These are phyloP conservation scores for Candida endomychidarum DNA, from an alignment of 805 yeast species.

Conservation along the genomic window DNA sequence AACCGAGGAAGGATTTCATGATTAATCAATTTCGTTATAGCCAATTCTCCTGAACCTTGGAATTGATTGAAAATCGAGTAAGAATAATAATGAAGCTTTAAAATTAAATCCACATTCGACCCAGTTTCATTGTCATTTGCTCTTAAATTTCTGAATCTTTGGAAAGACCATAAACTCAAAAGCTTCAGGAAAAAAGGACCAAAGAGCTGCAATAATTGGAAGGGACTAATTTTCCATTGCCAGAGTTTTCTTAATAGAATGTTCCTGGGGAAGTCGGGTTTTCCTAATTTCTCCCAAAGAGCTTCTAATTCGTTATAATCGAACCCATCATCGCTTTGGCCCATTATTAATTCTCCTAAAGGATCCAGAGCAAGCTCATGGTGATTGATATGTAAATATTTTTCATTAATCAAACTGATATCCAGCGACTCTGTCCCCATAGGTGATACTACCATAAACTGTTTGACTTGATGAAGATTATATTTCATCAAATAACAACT, in stretches of 20 bases:
- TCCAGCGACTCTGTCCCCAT: constrained; percentile 45
- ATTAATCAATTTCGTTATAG: constrained; percentile 40
- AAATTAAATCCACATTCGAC: constrained; percentile 20
- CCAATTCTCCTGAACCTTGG: constrained; percentile 45
- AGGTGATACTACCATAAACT: constrained; percentile 36
- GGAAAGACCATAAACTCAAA: constrained; percentile 43
- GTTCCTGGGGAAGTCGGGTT: constrained; percentile 38
- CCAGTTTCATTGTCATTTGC: constrained; percentile 15
- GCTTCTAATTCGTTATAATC: constrained; percentile 17
- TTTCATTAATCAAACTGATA: constrained; percentile 32
- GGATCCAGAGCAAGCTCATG: constrained; percentile 38
- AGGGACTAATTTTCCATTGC: constrained; percentile 40
- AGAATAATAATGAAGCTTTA: constrained; percentile 40
- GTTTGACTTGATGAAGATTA: constrained; percentile 25
- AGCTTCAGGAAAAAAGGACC: constrained; percentile 43
- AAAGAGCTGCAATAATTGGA: constrained; percentile 35
- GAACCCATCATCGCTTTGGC: constrained; percentile 11
- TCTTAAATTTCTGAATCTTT: constrained; percentile 33
- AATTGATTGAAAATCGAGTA: constrained; percentile 43
- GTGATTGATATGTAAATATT: constrained; percentile 31
- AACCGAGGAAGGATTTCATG: constrained; percentile 39
- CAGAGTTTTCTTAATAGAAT: constrained; percentile 32
- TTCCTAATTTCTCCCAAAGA: constrained; percentile 36
- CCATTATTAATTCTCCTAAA: constrained; percentile 28
- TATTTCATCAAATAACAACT: constrained; percentile 43